Percentiles rank a stretch among this genome's conserved stretches.
phyloP scores from a whole-genome alignment of 306 rosid genomes.

The Hippophae rhamnoides region DNA sequence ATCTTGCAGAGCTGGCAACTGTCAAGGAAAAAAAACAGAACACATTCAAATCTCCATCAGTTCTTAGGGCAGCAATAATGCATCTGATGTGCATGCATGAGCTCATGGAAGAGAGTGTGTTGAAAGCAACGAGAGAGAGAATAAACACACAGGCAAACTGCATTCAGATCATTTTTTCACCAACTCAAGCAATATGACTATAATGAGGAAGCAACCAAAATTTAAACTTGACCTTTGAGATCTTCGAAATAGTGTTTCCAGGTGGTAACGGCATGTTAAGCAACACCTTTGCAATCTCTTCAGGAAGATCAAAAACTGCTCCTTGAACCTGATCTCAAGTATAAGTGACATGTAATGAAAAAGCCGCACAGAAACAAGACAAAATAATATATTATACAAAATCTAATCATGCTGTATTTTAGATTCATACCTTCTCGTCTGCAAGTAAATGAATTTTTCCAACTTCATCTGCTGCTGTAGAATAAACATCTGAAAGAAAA shows the following conservation, averaged over 20 bases:
- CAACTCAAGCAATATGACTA: not conserved
- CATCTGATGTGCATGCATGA: not conserved
- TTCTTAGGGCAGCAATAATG: not conserved
- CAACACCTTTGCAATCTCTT: slow-evolving; percentile 84
- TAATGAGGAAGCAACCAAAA: slow-evolving; percentile 7
- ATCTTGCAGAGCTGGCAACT: slow-evolving; percentile 95
- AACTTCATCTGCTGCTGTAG: slow-evolving; percentile 87
- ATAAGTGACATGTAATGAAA: slow-evolving; percentile 17
- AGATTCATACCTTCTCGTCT: slow-evolving; percentile 68
- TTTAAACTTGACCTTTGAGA: slow-evolving; percentile 53
- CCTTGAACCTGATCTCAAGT: slow-evolving; percentile 65
- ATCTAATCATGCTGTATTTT: not conserved
- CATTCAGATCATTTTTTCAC: not conserved
- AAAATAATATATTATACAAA: slow-evolving; percentile 5
- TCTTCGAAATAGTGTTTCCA: slow-evolving; percentile 67
- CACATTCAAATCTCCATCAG: slow-evolving; percentile 11
- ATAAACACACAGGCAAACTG: slow-evolving; percentile 3
- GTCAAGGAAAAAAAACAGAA: slow-evolving; percentile 20
- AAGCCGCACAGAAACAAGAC: slow-evolving; percentile 4
- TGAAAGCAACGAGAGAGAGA: not conserved
- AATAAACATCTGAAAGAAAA: slow-evolving; percentile 79
- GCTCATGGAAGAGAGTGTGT: not conserved
- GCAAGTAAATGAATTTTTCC: slow-evolving; percentile 90
- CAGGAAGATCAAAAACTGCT: slow-evolving; percentile 96
- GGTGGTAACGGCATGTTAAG: slow-evolving; percentile 57